Percentiles rank a stretch among this genome's conserved stretches.
Evolutionary conservation across 352 stramenopile species (phyloP).

Genomic region (Globisporangium spiculum): DNA sequence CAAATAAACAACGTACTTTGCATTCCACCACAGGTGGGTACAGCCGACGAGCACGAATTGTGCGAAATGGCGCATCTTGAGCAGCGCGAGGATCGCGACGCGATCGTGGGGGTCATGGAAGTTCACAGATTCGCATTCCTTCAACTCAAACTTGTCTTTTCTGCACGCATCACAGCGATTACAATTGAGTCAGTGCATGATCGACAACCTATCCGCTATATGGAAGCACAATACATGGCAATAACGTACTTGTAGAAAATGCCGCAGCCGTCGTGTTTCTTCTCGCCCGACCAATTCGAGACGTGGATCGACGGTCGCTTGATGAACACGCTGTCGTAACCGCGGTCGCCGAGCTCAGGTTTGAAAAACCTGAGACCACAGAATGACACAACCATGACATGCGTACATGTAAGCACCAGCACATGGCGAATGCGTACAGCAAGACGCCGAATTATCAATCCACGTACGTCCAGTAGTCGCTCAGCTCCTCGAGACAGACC

Average conservation of each 20-base stretch:
- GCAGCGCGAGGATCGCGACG: slow-evolving; percentile 78
- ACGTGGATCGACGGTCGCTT: slow-evolving; percentile 84
- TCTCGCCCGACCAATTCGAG: slow-evolving; percentile 85
- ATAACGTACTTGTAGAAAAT: slow-evolving; percentile 83
- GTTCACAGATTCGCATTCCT: slow-evolving; percentile 84
- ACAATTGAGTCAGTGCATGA: background rate
- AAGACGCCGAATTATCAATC: background rate
- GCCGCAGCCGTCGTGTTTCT: slow-evolving; percentile 85
- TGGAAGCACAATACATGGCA: background rate
- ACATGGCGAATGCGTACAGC: background rate
- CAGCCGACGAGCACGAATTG: slow-evolving; percentile 80
- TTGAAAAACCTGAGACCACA: slow-evolving; percentile 67
- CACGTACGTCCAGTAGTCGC: slow-evolving; percentile 87
- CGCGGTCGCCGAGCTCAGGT: slow-evolving; percentile 57
- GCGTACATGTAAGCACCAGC: background rate
- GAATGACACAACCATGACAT: slow-evolving; percentile 3
- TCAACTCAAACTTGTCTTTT: slow-evolving; percentile 84
- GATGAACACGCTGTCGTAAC: slow-evolving; percentile 85
- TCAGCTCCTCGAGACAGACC: slow-evolving; percentile 83
- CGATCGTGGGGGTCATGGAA: slow-evolving; percentile 86
- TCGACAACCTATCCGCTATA: background rate
- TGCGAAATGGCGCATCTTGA: slow-evolving; percentile 81
- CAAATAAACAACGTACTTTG: slow-evolving; percentile 44
- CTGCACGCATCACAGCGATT: slow-evolving; percentile 21
- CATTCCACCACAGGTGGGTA: slow-evolving; percentile 88